A percentile compares a stretch with the other conserved stretches of the same genome.
These are phyloP conservation scores for Myriosclerotinia curreyana DNA, from an alignment of 2,329 filamentous ascomycete genomes.

Conservation along the genomic window DNA sequence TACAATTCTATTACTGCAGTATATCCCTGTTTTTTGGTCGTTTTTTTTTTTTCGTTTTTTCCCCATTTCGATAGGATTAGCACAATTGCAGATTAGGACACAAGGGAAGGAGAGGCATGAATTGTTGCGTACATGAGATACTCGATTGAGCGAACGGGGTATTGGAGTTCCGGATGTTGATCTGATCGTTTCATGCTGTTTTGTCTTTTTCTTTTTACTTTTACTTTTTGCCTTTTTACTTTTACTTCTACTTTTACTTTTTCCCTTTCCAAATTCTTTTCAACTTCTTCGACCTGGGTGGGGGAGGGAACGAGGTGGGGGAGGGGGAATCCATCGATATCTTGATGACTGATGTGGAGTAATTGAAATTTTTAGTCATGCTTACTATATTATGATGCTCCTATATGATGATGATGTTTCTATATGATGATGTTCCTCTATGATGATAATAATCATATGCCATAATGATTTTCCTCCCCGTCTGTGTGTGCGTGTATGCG, in stretches of 20 bases:
- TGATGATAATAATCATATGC: too few relatives aligned
- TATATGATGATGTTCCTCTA: too few relatives aligned
- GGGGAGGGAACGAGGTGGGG: too few relatives aligned
- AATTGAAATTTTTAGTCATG: constrained; percentile 9
- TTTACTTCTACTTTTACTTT: too few relatives aligned
- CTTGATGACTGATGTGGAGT: constrained; percentile 6
- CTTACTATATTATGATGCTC: not conserved
- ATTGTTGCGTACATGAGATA: constrained; percentile 24
- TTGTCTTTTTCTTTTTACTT: constrained; percentile 5
- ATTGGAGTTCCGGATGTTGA: constrained; percentile 13
- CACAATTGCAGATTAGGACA: constrained; percentile 21
- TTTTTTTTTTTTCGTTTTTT: constrained; percentile 12
- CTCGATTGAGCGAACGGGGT: constrained; percentile 23
- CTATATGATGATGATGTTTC: too few relatives aligned
- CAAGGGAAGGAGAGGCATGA: constrained; percentile 24
- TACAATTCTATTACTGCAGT: constrained; percentile 27
- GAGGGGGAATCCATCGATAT: too few relatives aligned
- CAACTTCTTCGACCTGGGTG: not conserved
- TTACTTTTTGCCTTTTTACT: too few relatives aligned
- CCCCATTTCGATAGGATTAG: constrained; percentile 18
- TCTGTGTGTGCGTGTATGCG: too few relatives aligned
- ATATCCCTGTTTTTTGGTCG: constrained; percentile 35
- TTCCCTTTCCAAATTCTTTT: too few relatives aligned
- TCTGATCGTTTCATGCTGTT: not conserved
- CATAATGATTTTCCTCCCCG: too few relatives aligned